Base-by-base conservation (phyloP, 768 basidiomycete species). In the Serendipita indica region DNA sequence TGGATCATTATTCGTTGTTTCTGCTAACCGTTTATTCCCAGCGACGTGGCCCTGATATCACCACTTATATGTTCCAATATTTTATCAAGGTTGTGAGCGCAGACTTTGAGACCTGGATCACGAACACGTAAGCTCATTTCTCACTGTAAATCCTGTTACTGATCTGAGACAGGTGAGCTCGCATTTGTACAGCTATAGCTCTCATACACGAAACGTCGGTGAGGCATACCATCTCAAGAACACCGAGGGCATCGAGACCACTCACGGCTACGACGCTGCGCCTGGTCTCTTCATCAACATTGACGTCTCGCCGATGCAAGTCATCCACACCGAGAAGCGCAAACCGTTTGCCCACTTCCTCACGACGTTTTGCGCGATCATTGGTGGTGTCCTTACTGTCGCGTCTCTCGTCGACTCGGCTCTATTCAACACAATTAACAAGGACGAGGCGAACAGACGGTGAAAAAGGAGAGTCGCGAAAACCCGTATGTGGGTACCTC, bases 21-120 rank as follows among this genome's bases (percentile, higher is more conserved):
- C 10, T 2, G 27, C 41, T 43, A 43, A 43, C 16, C 5, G 27
- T 1, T n/a, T 6, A n/a, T 43, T 22, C n/a, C 35, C 7, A 54
- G 49, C 49, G 49, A 7, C 49, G 49, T 54, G 49, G 49, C 4
- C 49, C 49, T 7, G 30, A 54, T n/a, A 4, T 54, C 30, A 71
- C 82, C 27, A 79, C 90, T 64, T 94, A 89, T 69, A 92, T 96
- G 90, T 96, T 91, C 79, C 91, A 98, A 68, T 94, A 98, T 72
- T 98, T 97, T 81, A 76, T 99, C 67, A 99, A 99, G 71, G 94
- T 99, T 41, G 96, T 99, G 37, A 90, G 91, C 4, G 98, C 94
- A 1, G 86, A 86, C 67, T 97, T 96, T 73, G 78, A 80, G 62
- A 87, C 84, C n/a, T 73, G 25, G 80, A 85, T 61, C 85, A 82